A percentile compares a stretch with the other conserved stretches of the same genome.
Evolutionary conservation across 2,329 filamentous ascomycete species (phyloP).

Genomic region (Apiospora hydei): DNA sequence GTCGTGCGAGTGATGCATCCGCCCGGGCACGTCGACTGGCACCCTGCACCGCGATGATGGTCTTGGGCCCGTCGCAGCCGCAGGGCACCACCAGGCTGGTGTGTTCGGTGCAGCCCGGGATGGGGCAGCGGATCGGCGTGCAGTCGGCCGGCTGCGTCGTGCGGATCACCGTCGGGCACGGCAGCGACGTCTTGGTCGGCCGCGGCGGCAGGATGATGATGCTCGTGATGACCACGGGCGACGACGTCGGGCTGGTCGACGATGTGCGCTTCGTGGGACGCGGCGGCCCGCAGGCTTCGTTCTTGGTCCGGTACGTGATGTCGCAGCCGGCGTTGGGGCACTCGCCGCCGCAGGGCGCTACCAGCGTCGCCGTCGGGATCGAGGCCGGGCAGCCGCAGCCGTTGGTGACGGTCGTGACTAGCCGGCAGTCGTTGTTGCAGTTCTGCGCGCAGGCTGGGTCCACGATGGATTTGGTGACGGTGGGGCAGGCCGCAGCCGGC

Average conservation of each 20-base stretch:
- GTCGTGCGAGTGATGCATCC: constrained; percentile 43
- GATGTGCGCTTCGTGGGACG: constrained; percentile 31
- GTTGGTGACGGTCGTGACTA: constrained; percentile 38
- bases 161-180: constrained; percentile 45
- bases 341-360: constrained; percentile 38
- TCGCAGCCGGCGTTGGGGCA: constrained; percentile 41
- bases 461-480: constrained; percentile 38
- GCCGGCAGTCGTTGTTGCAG: constrained; percentile 38
- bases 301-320: constrained; percentile 36
- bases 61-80: constrained; percentile 42
- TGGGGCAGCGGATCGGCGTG: constrained; percentile 43
- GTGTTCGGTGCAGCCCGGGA: constrained; percentile 44
- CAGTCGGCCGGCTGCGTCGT: constrained; percentile 44
- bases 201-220: constrained; percentile 36
- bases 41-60: constrained; percentile 45
- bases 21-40: constrained; percentile 44
- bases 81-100: constrained; percentile 43
- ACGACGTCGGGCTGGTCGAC: constrained; percentile 24
- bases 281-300: constrained; percentile 31
- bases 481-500: constrained; percentile 33
- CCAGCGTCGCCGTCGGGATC: constrained; percentile 39
- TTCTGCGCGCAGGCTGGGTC: constrained; percentile 34
- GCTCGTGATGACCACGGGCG: constrained; percentile 35
- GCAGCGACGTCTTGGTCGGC: constrained; percentile 28
- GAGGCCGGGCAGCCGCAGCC: constrained; percentile 38